Percentiles rank a stretch among this genome's conserved stretches.
phyloP scores from a whole-genome alignment of 2,329 filamentous ascomycete genomes.

The Ramularia endophylla region DNA sequence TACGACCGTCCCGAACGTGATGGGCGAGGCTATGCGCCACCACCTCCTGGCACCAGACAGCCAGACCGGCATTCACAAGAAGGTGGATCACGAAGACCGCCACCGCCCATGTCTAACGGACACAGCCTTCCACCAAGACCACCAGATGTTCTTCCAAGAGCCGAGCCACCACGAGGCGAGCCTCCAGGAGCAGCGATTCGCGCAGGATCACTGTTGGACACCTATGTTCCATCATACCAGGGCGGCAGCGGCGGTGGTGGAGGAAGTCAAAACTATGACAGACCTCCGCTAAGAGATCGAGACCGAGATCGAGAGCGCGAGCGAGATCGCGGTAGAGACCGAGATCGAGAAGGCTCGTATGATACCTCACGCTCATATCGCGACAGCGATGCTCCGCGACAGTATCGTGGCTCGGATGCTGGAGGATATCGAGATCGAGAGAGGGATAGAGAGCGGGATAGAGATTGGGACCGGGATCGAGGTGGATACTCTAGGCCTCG shows the following conservation, averaged over 20 bases:
- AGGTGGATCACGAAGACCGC: slow-evolving; percentile 6
- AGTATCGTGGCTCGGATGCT: slow-evolving; percentile 17
- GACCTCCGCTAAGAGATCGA: slow-evolving; percentile 11
- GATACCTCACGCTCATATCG: slow-evolving; percentile 13
- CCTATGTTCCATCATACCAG: slow-evolving; percentile 41
- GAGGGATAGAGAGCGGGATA: slow-evolving; percentile 16
- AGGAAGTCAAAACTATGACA: slow-evolving; percentile 14
- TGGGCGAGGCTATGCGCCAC: slow-evolving; percentile 18
- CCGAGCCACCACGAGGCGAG: slow-evolving; percentile 19
- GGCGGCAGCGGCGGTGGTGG: slow-evolving; percentile 9
- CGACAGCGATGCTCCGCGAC: slow-evolving; percentile 20
- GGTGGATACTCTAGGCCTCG: slow-evolving; percentile 22
- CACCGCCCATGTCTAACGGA: slow-evolving; percentile 21
- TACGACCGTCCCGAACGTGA: slow-evolving; percentile 22
- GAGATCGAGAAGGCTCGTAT: slow-evolving; percentile 12
- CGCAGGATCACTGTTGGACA: slow-evolving; percentile 31
- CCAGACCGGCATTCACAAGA: slow-evolving; percentile 22
- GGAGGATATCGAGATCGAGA: slow-evolving; percentile 7
- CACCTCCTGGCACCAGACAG: slow-evolving; percentile 15
- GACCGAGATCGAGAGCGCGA: slow-evolving; percentile 11
- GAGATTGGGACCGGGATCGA: slow-evolving; percentile 20
- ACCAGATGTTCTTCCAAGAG: slow-evolving; percentile 17
- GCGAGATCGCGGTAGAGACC: slow-evolving; percentile 15
- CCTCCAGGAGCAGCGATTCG: slow-evolving; percentile 23
- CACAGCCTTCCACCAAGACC: slow-evolving; percentile 27